Base-by-base conservation (phyloP, 2,329 filamentous ascomycete genomes). In the Ophiostoma australiae region DNA sequence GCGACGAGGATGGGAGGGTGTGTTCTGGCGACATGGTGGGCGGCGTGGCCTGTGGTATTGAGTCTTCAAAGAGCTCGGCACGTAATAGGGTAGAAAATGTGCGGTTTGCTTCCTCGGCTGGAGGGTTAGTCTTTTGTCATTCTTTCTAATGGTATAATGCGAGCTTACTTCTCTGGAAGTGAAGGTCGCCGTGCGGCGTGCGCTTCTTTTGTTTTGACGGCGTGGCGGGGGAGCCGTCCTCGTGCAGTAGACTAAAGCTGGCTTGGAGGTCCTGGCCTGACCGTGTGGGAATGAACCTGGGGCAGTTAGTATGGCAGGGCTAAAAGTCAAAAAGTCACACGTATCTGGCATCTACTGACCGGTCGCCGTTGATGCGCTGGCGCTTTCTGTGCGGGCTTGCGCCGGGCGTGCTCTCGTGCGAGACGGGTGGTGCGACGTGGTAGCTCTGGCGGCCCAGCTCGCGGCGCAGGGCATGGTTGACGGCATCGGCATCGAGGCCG, bases 261-360 rank as follows among this genome's bases (percentile, higher is more conserved):
- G 94, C 93, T 78, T 94, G 91, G 33, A 98, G 84, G 80, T 99
- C 95, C 80, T 97, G 93, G 6, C 94, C 95, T 74, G 94, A 90
- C 61, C 95, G 88, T 76, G 95, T 96, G 37, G 95, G 95, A 75
- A 99, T 98, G 79, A 99, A 99, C 76, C 95, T 97, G 78, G 78
- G 58, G 5, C 2, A 1, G 27, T 69, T 15, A 48, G 23, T 66
- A 63, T 71, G 70, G 70, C 48, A 2, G 10, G 33, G 55, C 17
- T 31, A 39, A 39, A 39, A 39, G 37, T 13, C 37, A 10, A 11
- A 31, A 31, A 31, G 27, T 31, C 27, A 31, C 27, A 31, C 27
- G 27, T 31, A 31, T 31, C 3, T 31, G 3, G 27, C 27, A 31
- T 31, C 27, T 31, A 78, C 83, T 76, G 74, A 91, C 90, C 86